phyloP scores from a whole-genome alignment of 2,329 filamentous ascomycete species.

The Aplosporella prunicola region DNA sequence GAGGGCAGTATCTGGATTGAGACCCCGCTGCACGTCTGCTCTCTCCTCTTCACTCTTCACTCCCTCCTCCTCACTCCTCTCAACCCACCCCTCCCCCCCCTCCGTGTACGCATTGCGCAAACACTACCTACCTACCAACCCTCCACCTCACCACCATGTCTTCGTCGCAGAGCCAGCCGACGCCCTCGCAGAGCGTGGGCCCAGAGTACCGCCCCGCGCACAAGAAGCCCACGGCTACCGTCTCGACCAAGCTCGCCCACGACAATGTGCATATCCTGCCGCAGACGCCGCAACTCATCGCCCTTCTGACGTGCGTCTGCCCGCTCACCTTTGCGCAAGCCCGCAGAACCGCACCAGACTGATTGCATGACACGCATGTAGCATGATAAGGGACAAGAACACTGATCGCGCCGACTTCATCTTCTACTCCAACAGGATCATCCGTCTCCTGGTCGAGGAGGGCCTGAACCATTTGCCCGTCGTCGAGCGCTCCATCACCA shows the following conservation, averaged over 20 bases:
- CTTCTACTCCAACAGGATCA: conserved; percentile 98
- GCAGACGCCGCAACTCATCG: conserved; percentile 94
- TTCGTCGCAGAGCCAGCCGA: conserved; percentile 19
- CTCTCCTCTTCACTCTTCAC: neutral
- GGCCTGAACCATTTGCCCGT: conserved; percentile 94
- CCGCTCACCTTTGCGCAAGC: neutral
- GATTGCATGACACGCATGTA: conserved; percentile 30
- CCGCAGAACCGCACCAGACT: neutral
- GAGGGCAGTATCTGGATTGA: conserved; percentile 2
- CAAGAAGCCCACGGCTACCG: conserved; percentile 77
- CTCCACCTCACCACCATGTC: conserved; percentile 2
- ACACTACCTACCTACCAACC: neutral
- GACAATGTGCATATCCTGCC: conserved; percentile 84
- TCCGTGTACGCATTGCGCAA: neutral
- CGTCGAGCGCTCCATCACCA: conserved; percentile 78
- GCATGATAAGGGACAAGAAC: conserved; percentile 88
- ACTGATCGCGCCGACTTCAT: conserved; percentile 95
- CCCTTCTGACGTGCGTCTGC: conserved; percentile 78
- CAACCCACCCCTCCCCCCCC: neutral
- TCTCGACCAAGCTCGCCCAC: conserved; percentile 71
- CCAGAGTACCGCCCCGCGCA: conserved; percentile 67
- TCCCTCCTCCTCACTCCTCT: neutral
- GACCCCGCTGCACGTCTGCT: conserved; percentile 1
- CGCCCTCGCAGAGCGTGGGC: conserved; percentile 57
- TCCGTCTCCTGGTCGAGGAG: conserved; percentile 91